A percentile compares a stretch with the other conserved stretches of the same genome.
Conservation (phyloP, 495 filamentous ascomycete species). For the Chaetomium fimeti region DNA sequence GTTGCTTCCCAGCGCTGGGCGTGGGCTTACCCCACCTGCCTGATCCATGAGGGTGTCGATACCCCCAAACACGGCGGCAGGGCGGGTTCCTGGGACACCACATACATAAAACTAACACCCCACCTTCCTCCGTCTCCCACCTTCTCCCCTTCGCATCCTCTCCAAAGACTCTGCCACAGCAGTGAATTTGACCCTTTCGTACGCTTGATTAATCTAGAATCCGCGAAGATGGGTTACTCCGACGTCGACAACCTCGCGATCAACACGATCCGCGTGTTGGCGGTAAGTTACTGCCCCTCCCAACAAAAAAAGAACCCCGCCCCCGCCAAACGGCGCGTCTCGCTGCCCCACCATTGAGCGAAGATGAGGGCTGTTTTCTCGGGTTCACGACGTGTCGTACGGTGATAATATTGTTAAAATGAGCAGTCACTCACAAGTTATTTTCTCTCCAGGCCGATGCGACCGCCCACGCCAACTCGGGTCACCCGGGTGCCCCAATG, state of each 20-base stretch:
- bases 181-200: slow-evolving; percentile 17
- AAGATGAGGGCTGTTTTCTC: background rate
- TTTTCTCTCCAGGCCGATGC: slow-evolving; percentile 78
- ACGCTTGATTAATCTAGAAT: slow-evolving; percentile 29
- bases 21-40: slow-evolving; percentile 26
- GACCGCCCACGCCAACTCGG: slow-evolving; percentile 91
- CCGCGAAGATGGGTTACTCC: slow-evolving; percentile 79
- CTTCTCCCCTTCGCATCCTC: slow-evolving; percentile 31
- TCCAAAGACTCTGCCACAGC: slow-evolving; percentile 9
- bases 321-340: slow-evolving; percentile 40
- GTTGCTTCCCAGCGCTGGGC: slow-evolving; percentile 8
- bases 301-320: slow-evolving; percentile 38
- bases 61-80: slow-evolving; percentile 20
- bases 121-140: slow-evolving; percentile 36
- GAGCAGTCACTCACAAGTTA: slow-evolving; percentile 31
- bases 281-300: slow-evolving; percentile 60
- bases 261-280: slow-evolving; percentile 95
- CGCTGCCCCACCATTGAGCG: slow-evolving; percentile 22
- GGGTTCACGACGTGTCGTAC: background rate
- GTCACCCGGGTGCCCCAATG: slow-evolving; percentile 98
- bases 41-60: slow-evolving; percentile 23
- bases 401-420: background rate
- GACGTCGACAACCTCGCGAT: slow-evolving; percentile 85
- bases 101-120: slow-evolving; percentile 40
- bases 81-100: slow-evolving; percentile 15